Conservation (phyloP, 1,284 basidiomycete species). For the Somion occarium region DNA sequence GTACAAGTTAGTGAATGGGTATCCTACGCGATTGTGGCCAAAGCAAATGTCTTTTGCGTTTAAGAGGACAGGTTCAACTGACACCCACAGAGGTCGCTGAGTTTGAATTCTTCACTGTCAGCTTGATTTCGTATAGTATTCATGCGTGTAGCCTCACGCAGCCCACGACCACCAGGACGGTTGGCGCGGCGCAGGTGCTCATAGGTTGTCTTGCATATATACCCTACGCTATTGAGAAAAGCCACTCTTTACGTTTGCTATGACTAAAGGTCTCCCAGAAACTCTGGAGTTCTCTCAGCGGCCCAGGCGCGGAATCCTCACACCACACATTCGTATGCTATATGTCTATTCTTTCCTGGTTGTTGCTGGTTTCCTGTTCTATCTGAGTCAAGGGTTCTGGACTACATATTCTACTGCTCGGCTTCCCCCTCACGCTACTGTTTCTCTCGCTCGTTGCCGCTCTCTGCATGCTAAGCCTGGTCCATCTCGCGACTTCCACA, state of each 20-base stretch:
- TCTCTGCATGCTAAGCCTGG: constrained; percentile 27
- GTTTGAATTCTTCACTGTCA: background rate
- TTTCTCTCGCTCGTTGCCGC: constrained; percentile 23
- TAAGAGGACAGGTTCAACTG: background rate
- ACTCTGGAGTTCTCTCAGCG: background rate
- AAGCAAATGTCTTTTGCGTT: background rate
- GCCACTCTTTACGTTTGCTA: too few species aligned
- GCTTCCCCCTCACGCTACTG: constrained; percentile 14
- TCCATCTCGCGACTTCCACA: constrained; percentile 35
- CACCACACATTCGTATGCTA: background rate
- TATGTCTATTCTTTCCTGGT: background rate
- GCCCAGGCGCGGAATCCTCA: background rate
- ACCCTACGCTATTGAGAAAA: too few species aligned
- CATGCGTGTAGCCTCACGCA: background rate
- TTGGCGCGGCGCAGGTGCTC: too few species aligned
- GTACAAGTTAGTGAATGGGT: background rate
- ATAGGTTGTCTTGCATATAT: too few species aligned
- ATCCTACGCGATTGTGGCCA: background rate
- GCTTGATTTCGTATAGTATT: background rate
- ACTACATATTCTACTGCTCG: background rate
- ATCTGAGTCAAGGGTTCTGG: background rate
- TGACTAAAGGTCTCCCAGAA: too few species aligned
- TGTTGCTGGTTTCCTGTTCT: background rate
- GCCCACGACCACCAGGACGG: too few species aligned
- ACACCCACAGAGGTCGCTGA: constrained; percentile 2